These are phyloP conservation scores for Penstemon newberryi DNA, from an alignment of 257 asterid species.

Conservation along the genomic window DNA sequence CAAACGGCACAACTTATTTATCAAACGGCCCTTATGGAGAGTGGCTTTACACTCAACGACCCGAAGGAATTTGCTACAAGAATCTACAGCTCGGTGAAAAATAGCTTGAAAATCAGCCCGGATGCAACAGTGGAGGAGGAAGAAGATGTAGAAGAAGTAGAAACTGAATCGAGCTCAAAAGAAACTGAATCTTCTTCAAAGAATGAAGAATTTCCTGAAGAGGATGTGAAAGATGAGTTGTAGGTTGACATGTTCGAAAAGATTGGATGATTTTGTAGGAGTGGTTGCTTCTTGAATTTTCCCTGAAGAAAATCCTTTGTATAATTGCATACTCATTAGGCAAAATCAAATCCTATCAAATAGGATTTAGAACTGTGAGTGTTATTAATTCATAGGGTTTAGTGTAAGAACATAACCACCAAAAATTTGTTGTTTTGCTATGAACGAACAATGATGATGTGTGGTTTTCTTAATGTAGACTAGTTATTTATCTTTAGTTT, in stretches of 20 bases:
- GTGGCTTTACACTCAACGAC: constrained; percentile 64
- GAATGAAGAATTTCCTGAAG: constrained; percentile 27
- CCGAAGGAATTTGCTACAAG: constrained; percentile 77
- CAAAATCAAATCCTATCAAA: no score
- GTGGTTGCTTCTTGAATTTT: no score
- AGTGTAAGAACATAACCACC: no score
- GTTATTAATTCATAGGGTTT: no score
- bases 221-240: constrained; percentile 66
- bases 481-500: background rate
- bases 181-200: constrained; percentile 39
- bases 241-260: constrained; percentile 30
- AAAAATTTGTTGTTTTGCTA: background rate
- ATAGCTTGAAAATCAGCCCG: constrained; percentile 62
- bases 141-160: constrained; percentile 61
- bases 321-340: no score
- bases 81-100: constrained; percentile 67
- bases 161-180: constrained; percentile 36
- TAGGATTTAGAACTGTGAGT: no score
- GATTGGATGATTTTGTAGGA: no score
- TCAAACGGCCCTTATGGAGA: constrained; percentile 88
- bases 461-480: constrained; percentile 5
- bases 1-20: constrained; percentile 80
- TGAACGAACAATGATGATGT: constrained; percentile 3
- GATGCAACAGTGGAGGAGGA: constrained; percentile 77
- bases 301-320: no score